phyloP scores from a whole-genome alignment of 371 early-diverging fungal genomes.

The Circinella umbellata region DNA sequence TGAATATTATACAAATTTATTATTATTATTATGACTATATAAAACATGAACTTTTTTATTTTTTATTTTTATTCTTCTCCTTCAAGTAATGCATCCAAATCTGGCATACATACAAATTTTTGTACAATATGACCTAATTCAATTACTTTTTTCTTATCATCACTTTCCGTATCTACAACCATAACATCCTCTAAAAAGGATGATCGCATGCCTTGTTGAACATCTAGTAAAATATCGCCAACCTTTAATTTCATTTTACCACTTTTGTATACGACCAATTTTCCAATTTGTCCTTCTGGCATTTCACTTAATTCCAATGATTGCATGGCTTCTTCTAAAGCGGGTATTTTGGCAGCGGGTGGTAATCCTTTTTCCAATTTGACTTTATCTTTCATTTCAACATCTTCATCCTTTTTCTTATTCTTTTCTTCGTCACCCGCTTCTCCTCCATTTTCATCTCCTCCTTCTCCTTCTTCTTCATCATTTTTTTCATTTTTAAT shows the following conservation, averaged over 20 bases:
- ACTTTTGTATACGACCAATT: conserved; percentile 69
- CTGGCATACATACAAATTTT: conserved; percentile 68
- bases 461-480: neutral
- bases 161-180: conserved; percentile 59
- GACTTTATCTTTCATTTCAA: conserved; percentile 38
- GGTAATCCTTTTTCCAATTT: conserved; percentile 40
- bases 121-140: conserved; percentile 70
- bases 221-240: conserved; percentile 71
- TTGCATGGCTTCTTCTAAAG: conserved; percentile 36
- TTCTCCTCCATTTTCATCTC: conserved; percentile 27
- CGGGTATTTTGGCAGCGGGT: conserved; percentile 49
- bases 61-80: conserved; percentile 22
- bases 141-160: conserved; percentile 54
- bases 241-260: conserved; percentile 75
- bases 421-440: conserved; percentile 29
- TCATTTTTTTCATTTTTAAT: conserved; percentile 17
- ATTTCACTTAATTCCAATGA: conserved; percentile 37
- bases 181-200: conserved; percentile 67
- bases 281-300: conserved; percentile 71
- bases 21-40: no score
- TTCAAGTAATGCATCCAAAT: conserved; percentile 60
- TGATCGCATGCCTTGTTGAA: conserved; percentile 59
- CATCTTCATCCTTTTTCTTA: conserved; percentile 39
- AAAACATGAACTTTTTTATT: neutral
- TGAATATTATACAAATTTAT: no score